Evolutionary conservation across 1,284 basidiomycete genomes (phyloP).

Genomic region (Earliella scabrosa): DNA sequence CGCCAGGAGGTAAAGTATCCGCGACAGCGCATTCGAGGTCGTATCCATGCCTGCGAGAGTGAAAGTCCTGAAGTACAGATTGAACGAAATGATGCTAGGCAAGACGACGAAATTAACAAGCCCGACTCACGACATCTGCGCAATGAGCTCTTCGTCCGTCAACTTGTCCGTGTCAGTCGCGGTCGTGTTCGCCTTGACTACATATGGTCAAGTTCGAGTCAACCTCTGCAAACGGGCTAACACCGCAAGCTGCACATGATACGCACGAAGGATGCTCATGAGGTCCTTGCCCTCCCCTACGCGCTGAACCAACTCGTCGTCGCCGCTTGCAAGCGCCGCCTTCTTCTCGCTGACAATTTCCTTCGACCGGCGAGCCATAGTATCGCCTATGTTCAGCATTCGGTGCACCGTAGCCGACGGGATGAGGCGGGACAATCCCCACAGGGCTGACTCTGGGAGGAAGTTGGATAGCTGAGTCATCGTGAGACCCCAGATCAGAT

Average conservation of each 20-base stretch:
- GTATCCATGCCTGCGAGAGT: slow-evolving; percentile 22
- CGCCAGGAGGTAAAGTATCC: slow-evolving; percentile 19
- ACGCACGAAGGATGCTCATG: slow-evolving; percentile 34
- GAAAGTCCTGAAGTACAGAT: slow-evolving; percentile 6
- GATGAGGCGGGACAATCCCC: not conserved
- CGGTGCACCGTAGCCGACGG: not conserved
- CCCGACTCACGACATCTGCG: not conserved
- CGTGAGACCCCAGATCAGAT: slow-evolving; percentile 8
- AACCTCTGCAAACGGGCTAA: no score
- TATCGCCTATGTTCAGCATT: slow-evolving; percentile 35
- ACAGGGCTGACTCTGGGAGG: slow-evolving; percentile 14
- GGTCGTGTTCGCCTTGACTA: slow-evolving; percentile 28
- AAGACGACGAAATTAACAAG: slow-evolving; percentile 26
- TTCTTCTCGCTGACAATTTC: slow-evolving; percentile 46
- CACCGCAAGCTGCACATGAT: not conserved
- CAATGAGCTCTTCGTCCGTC: slow-evolving; percentile 26
- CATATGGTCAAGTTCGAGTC: no score
- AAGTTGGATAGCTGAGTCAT: slow-evolving; percentile 6
- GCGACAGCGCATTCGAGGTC: slow-evolving; percentile 23
- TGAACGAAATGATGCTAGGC: no score
- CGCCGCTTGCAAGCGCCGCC: slow-evolving; percentile 29
- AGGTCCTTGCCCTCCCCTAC: slow-evolving; percentile 38
- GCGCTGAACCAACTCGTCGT: slow-evolving; percentile 25
- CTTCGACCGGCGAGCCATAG: slow-evolving; percentile 41
- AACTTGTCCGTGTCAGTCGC: slow-evolving; percentile 26